Conservation (phyloP, 352 stramenopile species). For the Blastocystis sp. region DNA sequence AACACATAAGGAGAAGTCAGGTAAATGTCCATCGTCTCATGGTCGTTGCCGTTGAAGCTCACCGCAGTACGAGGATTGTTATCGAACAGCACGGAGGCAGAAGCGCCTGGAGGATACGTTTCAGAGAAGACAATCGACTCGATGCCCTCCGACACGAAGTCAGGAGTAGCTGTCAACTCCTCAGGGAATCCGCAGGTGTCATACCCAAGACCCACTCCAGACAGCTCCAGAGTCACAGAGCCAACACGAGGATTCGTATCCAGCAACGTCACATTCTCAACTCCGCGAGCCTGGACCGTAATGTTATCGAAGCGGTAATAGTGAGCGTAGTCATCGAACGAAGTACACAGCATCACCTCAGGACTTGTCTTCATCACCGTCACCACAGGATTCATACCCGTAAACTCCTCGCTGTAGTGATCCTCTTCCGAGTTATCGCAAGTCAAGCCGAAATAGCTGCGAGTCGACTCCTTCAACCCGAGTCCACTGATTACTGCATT, state of each 20-base stretch:
- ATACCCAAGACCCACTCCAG: constrained; percentile 27
- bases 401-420: not conserved
- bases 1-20: constrained; percentile 50
- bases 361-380: not conserved
- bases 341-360: not conserved
- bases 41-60: not conserved
- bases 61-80: not conserved
- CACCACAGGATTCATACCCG: not conserved
- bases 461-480: not conserved
- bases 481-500: not conserved
- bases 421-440: constrained; percentile 32
- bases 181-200: constrained; percentile 22
- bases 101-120: constrained; percentile 13
- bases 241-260: not conserved
- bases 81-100: not conserved
- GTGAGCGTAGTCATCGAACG: constrained; percentile 12
- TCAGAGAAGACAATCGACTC: constrained; percentile 14
- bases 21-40: constrained; percentile 20
- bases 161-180: constrained; percentile 16
- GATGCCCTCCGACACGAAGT: not conserved
- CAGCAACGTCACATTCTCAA: not conserved
- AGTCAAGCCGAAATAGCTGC: not conserved
- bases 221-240: not conserved
- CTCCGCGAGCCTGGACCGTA: constrained; percentile 27
- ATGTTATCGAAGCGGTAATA: constrained; percentile 30